Percentiles rank a stretch among this genome's conserved stretches.
Conservation (phyloP, 1,139 yeast species). For the Geotrichum bryndzae region DNA sequence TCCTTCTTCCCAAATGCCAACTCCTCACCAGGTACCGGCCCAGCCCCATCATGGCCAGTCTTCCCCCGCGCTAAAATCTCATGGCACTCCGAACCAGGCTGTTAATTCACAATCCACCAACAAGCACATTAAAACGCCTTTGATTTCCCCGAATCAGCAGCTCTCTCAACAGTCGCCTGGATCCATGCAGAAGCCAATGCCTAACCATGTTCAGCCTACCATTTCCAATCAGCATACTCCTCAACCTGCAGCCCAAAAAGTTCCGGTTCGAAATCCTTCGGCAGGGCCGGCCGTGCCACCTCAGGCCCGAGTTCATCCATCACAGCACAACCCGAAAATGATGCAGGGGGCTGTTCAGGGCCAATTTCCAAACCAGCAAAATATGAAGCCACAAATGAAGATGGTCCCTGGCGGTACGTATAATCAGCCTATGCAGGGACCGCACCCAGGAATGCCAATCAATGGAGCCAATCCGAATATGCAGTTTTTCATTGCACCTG, state of each 20-base stretch:
- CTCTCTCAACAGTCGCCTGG: background rate
- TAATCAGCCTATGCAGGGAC: constrained; percentile 31
- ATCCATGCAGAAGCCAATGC: background rate
- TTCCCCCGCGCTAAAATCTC: background rate
- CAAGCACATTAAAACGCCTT: background rate
- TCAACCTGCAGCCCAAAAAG: constrained; percentile 14
- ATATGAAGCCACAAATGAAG: background rate
- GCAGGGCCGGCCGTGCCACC: constrained; percentile 8
- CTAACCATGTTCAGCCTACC: constrained; percentile 8
- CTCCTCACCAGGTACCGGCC: background rate
- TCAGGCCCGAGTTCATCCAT: constrained; percentile 11
- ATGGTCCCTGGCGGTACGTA: background rate
- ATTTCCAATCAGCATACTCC: constrained; percentile 13
- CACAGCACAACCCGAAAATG: constrained; percentile 13
- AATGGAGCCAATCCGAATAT: constrained; percentile 55
- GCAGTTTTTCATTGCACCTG: constrained; percentile 46
- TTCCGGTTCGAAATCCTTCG: constrained; percentile 5
- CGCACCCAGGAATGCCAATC: constrained; percentile 45
- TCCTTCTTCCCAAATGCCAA: background rate
- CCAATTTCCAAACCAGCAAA: constrained; percentile 35
- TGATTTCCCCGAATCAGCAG: background rate
- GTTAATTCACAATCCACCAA: background rate
- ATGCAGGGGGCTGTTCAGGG: constrained; percentile 26
- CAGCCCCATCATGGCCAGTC: background rate
- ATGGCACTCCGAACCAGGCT: background rate